These are phyloP conservation scores for Umbellularia californica DNA, from an alignment of 164 flowering plant genomes.

Conservation along the genomic window DNA sequence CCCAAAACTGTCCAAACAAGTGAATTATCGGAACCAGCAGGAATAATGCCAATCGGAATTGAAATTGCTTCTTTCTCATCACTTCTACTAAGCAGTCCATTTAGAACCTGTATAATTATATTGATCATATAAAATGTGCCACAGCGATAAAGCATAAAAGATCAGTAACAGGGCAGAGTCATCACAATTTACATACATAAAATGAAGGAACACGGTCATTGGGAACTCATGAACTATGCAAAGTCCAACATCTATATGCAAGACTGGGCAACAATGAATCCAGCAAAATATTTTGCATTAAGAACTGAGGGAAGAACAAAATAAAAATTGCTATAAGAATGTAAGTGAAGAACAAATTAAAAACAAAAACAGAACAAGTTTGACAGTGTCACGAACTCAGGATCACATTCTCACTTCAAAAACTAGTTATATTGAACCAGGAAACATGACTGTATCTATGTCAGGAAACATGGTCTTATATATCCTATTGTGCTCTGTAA, in stretches of 20 bases:
- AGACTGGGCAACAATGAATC: neutral
- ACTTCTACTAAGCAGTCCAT: slow-evolving; percentile 81
- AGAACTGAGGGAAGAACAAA: neutral
- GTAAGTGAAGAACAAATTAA: neutral
- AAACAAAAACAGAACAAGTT: neutral
- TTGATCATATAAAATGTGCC: neutral
- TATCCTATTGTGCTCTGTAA: neutral
- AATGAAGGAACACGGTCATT: neutral
- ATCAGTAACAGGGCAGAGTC: neutral
- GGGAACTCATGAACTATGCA: neutral
- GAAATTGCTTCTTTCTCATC: slow-evolving; percentile 97
- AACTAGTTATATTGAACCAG: neutral
- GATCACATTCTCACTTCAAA: neutral
- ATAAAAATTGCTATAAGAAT: too few species aligned
- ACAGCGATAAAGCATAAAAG: neutral
- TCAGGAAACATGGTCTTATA: neutral
- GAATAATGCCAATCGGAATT: slow-evolving; percentile 95
- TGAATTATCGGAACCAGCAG: slow-evolving; percentile 99
- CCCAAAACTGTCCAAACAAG: slow-evolving; percentile 98
- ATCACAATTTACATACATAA: neutral
- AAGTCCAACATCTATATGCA: neutral
- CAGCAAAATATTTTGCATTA: neutral
- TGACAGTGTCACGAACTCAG: neutral
- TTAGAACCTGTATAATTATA: slow-evolving; percentile 64
- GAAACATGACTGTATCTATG: neutral